Percentiles rank a stretch among this genome's conserved stretches.
phyloP scores from a whole-genome alignment of 75 land plant species.

The Chamaecyparis obtusa region DNA sequence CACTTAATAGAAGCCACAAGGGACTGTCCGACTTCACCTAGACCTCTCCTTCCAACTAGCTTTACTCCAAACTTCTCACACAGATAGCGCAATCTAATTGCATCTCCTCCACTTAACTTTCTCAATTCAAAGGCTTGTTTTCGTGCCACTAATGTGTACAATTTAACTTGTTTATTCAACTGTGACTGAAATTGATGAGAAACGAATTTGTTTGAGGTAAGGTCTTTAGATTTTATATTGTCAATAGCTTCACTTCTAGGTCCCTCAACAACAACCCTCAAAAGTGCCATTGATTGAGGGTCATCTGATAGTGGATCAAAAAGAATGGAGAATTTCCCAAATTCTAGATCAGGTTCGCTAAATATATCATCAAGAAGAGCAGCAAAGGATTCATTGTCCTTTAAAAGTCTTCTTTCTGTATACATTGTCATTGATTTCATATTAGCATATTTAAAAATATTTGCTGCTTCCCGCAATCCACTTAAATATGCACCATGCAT shows the following conservation, averaged over 20 bases:
- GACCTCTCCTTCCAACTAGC: constrained; percentile 64
- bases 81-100: constrained; percentile 38
- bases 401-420: constrained; percentile 28
- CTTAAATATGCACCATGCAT: constrained; percentile 53
- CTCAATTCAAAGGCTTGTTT: constrained; percentile 62
- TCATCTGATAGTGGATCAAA: constrained; percentile 54
- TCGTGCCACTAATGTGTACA: constrained; percentile 59
- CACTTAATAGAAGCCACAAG: constrained; percentile 42
- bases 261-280: constrained; percentile 46
- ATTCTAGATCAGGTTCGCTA: constrained; percentile 62
- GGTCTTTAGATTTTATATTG: background rate
- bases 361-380: constrained; percentile 57
- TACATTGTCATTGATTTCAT: constrained; percentile 14
- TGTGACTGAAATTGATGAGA: background rate
- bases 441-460: constrained; percentile 22
- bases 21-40: constrained; percentile 41
- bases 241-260: background rate
- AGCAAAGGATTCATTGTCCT: constrained; percentile 40
- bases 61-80: constrained; percentile 52
- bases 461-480: constrained; percentile 38
- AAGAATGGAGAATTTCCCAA: constrained; percentile 60
- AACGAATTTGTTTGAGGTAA: background rate
- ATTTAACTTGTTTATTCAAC: constrained; percentile 32
- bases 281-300: constrained; percentile 51
- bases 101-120: constrained; percentile 42